These are phyloP conservation scores for Tetrapyrgos nigripes DNA, from an alignment of 1,284 basidiomycete species.

Conservation along the genomic window DNA sequence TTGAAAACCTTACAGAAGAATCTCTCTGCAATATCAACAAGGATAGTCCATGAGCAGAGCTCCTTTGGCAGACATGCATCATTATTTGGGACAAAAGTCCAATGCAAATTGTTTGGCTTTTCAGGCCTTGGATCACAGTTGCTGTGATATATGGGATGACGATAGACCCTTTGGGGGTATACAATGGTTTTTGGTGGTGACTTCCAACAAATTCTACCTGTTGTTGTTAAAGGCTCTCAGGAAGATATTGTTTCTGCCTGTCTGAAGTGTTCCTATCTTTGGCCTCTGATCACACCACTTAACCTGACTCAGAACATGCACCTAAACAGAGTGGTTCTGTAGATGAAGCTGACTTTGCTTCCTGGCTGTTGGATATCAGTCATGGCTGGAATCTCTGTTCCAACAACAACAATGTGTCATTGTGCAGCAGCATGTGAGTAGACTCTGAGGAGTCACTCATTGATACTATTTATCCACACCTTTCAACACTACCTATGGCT, in stretches of 20 bases:
- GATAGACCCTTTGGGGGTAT: conserved; percentile 45
- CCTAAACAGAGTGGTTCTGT: conserved; percentile 27
- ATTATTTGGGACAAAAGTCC: no score
- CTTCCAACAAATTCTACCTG: no score
- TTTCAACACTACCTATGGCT: conserved; percentile 20
- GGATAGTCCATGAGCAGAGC: conserved; percentile 26
- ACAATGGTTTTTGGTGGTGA: conserved; percentile 42
- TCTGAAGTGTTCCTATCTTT: conserved; percentile 41
- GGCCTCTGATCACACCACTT: conserved; percentile 35
- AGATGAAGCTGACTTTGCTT: conserved; percentile 37
- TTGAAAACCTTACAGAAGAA: conserved; percentile 33
- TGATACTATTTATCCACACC: conserved; percentile 18
- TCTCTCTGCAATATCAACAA: conserved; percentile 40
- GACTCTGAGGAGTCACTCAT: conserved; percentile 13
- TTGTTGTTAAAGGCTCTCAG: conserved; percentile 39
- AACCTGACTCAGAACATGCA: conserved; percentile 45
- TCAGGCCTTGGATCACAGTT: conserved; percentile 39
- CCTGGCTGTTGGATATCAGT: conserved; percentile 49
- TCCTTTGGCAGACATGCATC: conserved; percentile 30
- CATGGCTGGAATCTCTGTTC: conserved; percentile 35
- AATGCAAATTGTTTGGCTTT: conserved; percentile 38
- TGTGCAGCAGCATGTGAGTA: conserved; percentile 39
- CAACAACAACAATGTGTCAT: conserved; percentile 24
- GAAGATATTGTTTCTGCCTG: conserved; percentile 41
- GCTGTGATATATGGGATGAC: conserved; percentile 32